Conservation (phyloP, 2,329 filamentous ascomycete genomes). For the Malbranchea cinnamomea region DNA sequence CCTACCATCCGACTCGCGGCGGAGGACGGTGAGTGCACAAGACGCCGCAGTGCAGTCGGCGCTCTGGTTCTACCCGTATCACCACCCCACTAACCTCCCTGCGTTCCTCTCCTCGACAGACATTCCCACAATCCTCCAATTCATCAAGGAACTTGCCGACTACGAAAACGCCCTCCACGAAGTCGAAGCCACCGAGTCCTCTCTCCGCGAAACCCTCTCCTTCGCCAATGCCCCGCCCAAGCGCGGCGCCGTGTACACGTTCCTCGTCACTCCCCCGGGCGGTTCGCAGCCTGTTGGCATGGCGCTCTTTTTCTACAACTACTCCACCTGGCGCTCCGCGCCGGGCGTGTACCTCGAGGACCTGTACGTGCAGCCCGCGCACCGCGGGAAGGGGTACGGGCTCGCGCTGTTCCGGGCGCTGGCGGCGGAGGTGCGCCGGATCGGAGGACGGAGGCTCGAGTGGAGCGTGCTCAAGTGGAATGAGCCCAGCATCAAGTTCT, state of each 20-base stretch:
- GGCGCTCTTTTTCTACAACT: slow-evolving; percentile 90
- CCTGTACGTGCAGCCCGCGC: slow-evolving; percentile 60
- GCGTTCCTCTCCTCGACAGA: slow-evolving; percentile 37
- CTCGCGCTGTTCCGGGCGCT: slow-evolving; percentile 58
- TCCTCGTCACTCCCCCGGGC: slow-evolving; percentile 43
- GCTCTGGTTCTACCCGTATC: neutral
- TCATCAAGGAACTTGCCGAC: slow-evolving; percentile 73
- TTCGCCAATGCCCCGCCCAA: slow-evolving; percentile 45
- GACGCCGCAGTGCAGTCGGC: slow-evolving; percentile 3
- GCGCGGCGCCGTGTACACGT: slow-evolving; percentile 54
- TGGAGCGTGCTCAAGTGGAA: slow-evolving; percentile 94
- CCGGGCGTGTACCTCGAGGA: slow-evolving; percentile 90
- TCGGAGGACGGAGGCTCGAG: slow-evolving; percentile 63
- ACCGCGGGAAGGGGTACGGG: slow-evolving; percentile 66
- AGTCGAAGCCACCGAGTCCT: slow-evolving; percentile 65
- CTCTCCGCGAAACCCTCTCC: slow-evolving; percentile 59
- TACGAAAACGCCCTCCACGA: slow-evolving; percentile 66
- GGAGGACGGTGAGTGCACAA: slow-evolving; percentile 24
- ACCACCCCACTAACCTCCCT: neutral
- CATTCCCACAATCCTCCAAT: slow-evolving; percentile 59
- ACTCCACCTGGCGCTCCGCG: slow-evolving; percentile 79
- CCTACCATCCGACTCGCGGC: slow-evolving; percentile 28
- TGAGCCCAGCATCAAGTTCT: slow-evolving; percentile 76
- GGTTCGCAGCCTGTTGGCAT: slow-evolving; percentile 47
- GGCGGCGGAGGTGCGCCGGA: slow-evolving; percentile 61